Percentiles rank a stretch among this genome's conserved stretches.
phyloP scores from a whole-genome alignment of 176 grass and related monocot species.

The Oryza brachyantha region DNA sequence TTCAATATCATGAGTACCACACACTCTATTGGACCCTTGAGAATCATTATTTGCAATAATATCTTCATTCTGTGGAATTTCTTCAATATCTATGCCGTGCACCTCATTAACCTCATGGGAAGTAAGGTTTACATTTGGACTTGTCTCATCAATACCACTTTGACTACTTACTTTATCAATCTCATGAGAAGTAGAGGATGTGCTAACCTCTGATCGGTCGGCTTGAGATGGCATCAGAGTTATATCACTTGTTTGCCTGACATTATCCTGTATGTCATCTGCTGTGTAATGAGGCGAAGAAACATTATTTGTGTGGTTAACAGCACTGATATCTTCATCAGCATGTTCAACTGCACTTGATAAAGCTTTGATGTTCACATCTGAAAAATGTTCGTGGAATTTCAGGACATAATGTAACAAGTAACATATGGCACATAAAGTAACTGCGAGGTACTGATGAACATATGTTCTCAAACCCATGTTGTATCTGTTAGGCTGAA shows the following conservation, averaged over 20 bases:
- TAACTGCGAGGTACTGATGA: background rate
- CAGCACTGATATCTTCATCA: background rate
- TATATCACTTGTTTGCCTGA: slow-evolving; percentile 3
- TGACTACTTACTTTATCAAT: background rate
- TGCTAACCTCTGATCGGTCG: slow-evolving; percentile 15
- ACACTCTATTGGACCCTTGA: background rate
- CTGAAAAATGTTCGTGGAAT: slow-evolving; percentile 22
- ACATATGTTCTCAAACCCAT: background rate
- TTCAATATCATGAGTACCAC: background rate
- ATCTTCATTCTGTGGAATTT: slow-evolving; percentile 23
- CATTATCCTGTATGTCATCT: background rate
- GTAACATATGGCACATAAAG: background rate
- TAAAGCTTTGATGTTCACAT: background rate
- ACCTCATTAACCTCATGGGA: background rate
- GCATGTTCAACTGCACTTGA: background rate
- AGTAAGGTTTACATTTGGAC: background rate
- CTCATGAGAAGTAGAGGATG: background rate
- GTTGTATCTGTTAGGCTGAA: background rate
- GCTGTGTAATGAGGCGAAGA: background rate
- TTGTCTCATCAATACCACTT: background rate
- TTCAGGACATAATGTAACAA: slow-evolving; percentile 17
- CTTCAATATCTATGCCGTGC: background rate
- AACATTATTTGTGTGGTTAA: background rate
- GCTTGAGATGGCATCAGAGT: slow-evolving; percentile 12
- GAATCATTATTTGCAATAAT: background rate